Conservation (phyloP, 768 basidiomycete species). For the Pisolithus albus region DNA sequence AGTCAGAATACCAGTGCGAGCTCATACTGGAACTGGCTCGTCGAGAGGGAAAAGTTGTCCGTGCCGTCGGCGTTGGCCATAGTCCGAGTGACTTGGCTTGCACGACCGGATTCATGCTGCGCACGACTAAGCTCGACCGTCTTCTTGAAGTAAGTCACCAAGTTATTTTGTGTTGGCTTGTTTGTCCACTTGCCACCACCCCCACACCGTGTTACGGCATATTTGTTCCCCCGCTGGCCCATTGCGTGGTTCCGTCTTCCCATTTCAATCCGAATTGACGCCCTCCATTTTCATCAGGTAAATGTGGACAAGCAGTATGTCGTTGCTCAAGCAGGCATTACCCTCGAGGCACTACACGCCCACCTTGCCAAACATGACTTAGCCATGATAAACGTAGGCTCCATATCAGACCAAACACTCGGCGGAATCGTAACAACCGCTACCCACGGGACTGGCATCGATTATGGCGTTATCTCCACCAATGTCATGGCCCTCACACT, state of each 20-base stretch:
- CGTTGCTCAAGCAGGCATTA: conserved; percentile 72
- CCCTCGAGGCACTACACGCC: conserved; percentile 64
- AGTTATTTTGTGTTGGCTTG: conserved; percentile 11
- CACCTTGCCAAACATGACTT: conserved; percentile 59
- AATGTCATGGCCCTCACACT: conserved; percentile 71
- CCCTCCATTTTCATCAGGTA: conserved; percentile 40
- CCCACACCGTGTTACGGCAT: not conserved
- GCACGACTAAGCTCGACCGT: conserved; percentile 64
- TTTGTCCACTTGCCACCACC: conserved; percentile 5
- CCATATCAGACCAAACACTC: conserved; percentile 94
- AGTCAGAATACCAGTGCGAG: conserved; percentile 58
- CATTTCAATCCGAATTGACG: not conserved
- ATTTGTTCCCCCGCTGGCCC: not conserved
- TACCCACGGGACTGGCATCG: conserved; percentile 86
- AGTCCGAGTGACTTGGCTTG: conserved; percentile 92
- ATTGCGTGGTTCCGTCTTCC: conserved; percentile 1
- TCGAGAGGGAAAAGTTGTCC: conserved; percentile 60
- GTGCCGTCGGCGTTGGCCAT: conserved; percentile 87
- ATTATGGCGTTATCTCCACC: conserved; percentile 74
- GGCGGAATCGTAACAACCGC: conserved; percentile 91
- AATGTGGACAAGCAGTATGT: conserved; percentile 61
- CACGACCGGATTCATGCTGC: conserved; percentile 80
- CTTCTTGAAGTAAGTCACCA: conserved; percentile 64
- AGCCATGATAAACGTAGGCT: conserved; percentile 89
- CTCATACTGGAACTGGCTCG: conserved; percentile 77